These are phyloP conservation scores for Microbotryum silenes-acaulis DNA, from an alignment of 1,284 basidiomycete genomes.

Conservation along the genomic window DNA sequence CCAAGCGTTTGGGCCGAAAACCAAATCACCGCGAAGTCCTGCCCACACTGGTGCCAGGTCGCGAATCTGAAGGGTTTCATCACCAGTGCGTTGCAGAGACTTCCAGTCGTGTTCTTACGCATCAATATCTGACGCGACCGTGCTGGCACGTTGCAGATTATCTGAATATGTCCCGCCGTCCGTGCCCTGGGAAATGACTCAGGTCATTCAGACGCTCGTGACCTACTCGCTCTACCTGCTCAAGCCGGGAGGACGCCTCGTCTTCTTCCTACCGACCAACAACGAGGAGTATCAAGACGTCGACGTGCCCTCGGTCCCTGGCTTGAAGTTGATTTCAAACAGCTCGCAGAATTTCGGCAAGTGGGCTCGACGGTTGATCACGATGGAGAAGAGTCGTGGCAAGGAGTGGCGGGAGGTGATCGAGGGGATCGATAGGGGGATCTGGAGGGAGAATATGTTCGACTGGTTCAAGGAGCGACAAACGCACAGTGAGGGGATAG, in stretches of 20 bases:
- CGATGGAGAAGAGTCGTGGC: constrained; percentile 60
- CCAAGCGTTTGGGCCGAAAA: constrained; percentile 77
- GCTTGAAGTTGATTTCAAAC: constrained; percentile 81
- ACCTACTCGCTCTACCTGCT: constrained; percentile 74
- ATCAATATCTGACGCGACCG: constrained; percentile 24
- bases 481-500: neutral
- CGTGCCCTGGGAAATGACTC: constrained; percentile 37
- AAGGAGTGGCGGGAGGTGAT: constrained; percentile 9
- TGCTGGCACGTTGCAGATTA: constrained; percentile 22
- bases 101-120: constrained; percentile 18
- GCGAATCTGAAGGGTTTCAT: constrained; percentile 21
- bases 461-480: constrained; percentile 1
- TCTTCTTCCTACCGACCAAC: constrained; percentile 64
- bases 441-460: constrained; percentile 12
- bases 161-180: constrained; percentile 42
- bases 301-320: constrained; percentile 66
- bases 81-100: constrained; percentile 12
- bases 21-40: constrained; percentile 38
- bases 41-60: constrained; percentile 16
- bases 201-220: constrained; percentile 58
- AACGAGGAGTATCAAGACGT: constrained; percentile 81
- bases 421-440: constrained; percentile 24
- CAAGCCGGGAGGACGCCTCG: constrained; percentile 75
- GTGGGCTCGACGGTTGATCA: constrained; percentile 87
- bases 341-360: constrained; percentile 90